phyloP scores from a whole-genome alignment of 441 rosid species.

The Pelargonium cotyledonis region DNA sequence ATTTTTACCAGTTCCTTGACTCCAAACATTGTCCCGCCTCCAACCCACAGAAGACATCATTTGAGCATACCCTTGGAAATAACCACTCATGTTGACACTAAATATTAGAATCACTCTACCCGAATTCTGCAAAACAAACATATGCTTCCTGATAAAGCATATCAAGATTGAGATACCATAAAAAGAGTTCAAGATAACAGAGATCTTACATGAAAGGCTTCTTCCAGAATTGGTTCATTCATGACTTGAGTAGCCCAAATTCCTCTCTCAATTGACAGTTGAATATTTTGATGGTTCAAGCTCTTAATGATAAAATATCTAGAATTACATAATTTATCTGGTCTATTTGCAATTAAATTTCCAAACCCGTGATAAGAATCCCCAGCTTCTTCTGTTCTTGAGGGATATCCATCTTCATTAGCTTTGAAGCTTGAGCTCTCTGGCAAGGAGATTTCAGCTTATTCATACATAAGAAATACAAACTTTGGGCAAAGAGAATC shows the following conservation, averaged over 20 bases:
- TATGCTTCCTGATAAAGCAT: slow-evolving; percentile 28
- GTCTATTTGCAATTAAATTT: slow-evolving; percentile 35
- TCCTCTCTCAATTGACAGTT: slow-evolving; percentile 68
- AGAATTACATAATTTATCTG: slow-evolving; percentile 40
- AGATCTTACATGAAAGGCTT: slow-evolving; percentile 77
- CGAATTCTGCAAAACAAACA: slow-evolving; percentile 67
- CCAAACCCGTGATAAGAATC: slow-evolving; percentile 33
- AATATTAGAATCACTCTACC: slow-evolving; percentile 74
- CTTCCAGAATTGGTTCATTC: slow-evolving; percentile 96
- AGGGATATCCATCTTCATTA: slow-evolving; percentile 43
- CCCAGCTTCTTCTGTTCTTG: slow-evolving; percentile 36
- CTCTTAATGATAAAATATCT: slow-evolving; percentile 94
- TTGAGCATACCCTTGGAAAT: slow-evolving; percentile 98
- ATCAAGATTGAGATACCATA: slow-evolving; percentile 23
- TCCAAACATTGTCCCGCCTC: slow-evolving; percentile 89
- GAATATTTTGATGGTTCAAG: slow-evolving; percentile 73
- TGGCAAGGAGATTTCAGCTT: slow-evolving; percentile 33
- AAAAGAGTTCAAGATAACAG: slow-evolving; percentile 17
- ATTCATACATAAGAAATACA: slow-evolving; percentile 6
- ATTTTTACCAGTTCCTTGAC: slow-evolving; percentile 77
- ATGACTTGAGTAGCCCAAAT: slow-evolving; percentile 98
- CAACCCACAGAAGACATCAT: slow-evolving; percentile 92
- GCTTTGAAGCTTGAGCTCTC: slow-evolving; percentile 66
- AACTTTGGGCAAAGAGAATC: background rate
- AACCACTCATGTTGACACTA: slow-evolving; percentile 98